These are phyloP conservation scores for Exophiala dermatitidis DNA, from an alignment of 2,329 filamentous ascomycete species.

Conservation along the genomic window DNA sequence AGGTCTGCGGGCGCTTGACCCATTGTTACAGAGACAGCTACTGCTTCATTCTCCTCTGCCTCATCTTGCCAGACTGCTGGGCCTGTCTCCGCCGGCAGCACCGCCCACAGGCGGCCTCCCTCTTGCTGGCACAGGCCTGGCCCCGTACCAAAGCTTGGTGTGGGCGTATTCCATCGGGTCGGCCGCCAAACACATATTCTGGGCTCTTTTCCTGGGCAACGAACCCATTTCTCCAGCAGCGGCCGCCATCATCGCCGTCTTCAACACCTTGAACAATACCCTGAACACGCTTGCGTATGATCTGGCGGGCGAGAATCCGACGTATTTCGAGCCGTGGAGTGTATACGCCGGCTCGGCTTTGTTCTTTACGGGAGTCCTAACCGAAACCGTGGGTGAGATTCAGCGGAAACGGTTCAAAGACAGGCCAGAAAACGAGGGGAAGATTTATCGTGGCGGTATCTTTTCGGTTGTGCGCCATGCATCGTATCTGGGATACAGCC, in stretches of 20 bases:
- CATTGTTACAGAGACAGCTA: conserved; percentile 13
- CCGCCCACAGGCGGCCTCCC: conserved; percentile 9
- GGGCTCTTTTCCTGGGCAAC: conserved; percentile 7
- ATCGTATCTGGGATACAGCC: conserved; percentile 49
- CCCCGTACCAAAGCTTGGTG: conserved; percentile 17
- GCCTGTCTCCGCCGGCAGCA: conserved; percentile 1
- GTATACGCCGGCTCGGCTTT: conserved; percentile 45
- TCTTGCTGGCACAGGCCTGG: conserved; percentile 7
- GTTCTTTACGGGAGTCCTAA: conserved; percentile 47
- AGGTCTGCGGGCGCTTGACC: conserved; percentile 14
- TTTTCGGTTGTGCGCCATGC: conserved; percentile 47
- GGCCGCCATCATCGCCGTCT: conserved; percentile 42
- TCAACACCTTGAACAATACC: conserved; percentile 52
- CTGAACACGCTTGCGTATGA: conserved; percentile 49
- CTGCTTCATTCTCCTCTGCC: conserved; percentile 12
- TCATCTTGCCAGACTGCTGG: conserved; percentile 1
- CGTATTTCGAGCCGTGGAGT: conserved; percentile 18
- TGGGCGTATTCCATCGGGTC: conserved; percentile 17
- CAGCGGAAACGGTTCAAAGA: conserved; percentile 48
- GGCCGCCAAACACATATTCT: conserved; percentile 21
- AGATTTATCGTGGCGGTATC: conserved; percentile 45
- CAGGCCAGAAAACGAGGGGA: conserved; percentile 46
- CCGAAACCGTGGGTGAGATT: conserved; percentile 51
- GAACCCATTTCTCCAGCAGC: conserved; percentile 26
- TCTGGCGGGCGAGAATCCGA: conserved; percentile 35